Percentiles rank a stretch among this genome's conserved stretches.
Evolutionary conservation across 208 protist genomes (phyloP).

Genomic region (Phytomonas francai): DNA sequence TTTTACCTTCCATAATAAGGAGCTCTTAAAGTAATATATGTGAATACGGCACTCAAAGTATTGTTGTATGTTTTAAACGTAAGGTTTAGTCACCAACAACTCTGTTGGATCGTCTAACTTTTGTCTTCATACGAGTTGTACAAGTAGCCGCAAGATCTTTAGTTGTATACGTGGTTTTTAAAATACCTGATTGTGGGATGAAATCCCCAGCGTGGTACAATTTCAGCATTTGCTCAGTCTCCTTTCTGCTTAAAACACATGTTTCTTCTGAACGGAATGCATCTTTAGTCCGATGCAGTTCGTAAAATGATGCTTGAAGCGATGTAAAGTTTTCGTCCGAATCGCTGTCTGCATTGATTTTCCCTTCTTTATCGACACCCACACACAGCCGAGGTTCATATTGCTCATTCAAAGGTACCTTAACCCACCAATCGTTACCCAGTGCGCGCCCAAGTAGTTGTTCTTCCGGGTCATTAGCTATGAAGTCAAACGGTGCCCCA

Average conservation of each 20-base stretch:
- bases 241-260: conserved; percentile 15
- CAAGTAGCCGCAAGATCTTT: conserved; percentile 36
- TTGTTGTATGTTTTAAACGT: background rate
- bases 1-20: background rate
- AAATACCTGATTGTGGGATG: conserved; percentile 26
- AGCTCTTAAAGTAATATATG: background rate
- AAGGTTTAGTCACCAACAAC: background rate
- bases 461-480: conserved; percentile 18
- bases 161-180: conserved; percentile 20
- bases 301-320: conserved; percentile 22
- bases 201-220: conserved; percentile 12
- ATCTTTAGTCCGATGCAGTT: conserved; percentile 49
- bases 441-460: conserved; percentile 35
- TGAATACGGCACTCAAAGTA: background rate
- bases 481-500: conserved; percentile 36
- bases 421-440: conserved; percentile 66
- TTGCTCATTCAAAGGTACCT: conserved; percentile 17
- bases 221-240: conserved; percentile 25
- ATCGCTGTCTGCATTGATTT: conserved; percentile 25
- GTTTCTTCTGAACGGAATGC: conserved; percentile 38
- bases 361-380: background rate
- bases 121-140: conserved; percentile 43
- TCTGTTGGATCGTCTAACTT: conserved; percentile 15
- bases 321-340: background rate
- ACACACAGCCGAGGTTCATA: background rate